Conservation (phyloP, 2,329 filamentous ascomycete species). For the Penicillium concentricum region DNA sequence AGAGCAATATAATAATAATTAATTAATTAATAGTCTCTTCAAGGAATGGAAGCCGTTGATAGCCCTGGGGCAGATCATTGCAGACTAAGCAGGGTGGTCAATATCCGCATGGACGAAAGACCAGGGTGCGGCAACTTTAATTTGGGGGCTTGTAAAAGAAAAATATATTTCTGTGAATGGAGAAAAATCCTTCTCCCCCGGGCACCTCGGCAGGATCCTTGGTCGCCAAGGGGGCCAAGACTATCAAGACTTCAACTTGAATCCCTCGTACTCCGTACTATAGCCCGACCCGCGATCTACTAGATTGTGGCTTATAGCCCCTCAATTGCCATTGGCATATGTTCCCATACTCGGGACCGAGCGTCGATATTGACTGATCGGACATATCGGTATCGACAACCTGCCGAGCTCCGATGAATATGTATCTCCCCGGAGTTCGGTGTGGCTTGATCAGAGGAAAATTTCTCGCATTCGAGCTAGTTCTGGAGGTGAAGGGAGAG, state of each 20-base stretch:
- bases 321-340: conserved; percentile 4
- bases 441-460: not conserved
- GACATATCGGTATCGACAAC: not conserved
- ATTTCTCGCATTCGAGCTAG: not conserved
- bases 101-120: conserved; percentile 15
- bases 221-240: conserved; percentile 1
- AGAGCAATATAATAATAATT: not conserved
- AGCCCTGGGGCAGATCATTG: conserved; percentile 20
- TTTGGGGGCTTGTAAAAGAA: conserved; percentile 8
- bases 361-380: not conserved
- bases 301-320: conserved; percentile 9
- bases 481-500: not conserved
- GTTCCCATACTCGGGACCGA: not conserved
- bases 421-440: not conserved
- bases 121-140: conserved; percentile 27
- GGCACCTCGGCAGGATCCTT: not conserved
- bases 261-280: not conserved
- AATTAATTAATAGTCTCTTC: not conserved
- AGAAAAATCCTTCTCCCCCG: not conserved
- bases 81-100: conserved; percentile 16
- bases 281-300: conserved; percentile 6
- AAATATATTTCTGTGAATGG: not conserved
- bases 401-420: not conserved
- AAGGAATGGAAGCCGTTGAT: conserved; percentile 14
- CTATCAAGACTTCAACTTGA: conserved; percentile 6